Evolutionary conservation across 305 asterid species (phyloP).

Genomic region (Petunia hybrid): DNA sequence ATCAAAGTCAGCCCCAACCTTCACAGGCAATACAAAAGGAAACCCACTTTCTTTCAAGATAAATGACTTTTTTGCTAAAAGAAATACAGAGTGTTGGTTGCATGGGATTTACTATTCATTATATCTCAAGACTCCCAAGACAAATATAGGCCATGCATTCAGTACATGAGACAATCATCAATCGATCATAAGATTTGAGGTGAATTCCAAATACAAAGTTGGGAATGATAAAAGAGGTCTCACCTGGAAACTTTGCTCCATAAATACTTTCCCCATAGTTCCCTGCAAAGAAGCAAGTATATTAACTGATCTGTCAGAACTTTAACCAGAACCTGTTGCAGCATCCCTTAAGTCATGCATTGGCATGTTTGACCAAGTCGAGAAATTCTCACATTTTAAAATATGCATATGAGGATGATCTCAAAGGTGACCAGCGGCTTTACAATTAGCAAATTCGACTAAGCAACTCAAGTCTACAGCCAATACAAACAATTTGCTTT

Average conservation of each 20-base stretch:
- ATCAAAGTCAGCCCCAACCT: conserved; percentile 90
- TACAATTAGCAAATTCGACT: conserved; percentile 23
- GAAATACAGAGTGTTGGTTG: conserved; percentile 48
- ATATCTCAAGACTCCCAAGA: conserved; percentile 11
- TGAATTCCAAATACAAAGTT: neutral
- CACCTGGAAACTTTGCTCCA: conserved; percentile 52
- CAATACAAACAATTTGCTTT: too few relatives aligned
- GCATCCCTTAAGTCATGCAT: neutral
- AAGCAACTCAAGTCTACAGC: too few relatives aligned
- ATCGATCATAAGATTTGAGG: conserved; percentile 2
- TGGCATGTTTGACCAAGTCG: neutral
- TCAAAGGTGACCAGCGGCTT: conserved; percentile 4
- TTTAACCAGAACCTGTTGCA: conserved; percentile 10
- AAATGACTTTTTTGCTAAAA: conserved; percentile 50
- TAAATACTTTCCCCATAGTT: conserved; percentile 42
- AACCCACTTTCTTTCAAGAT: conserved; percentile 83
- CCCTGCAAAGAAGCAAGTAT: conserved; percentile 37
- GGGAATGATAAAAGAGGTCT: conserved; percentile 28
- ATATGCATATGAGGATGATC: neutral
- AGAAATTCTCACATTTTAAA: neutral
- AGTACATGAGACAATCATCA: conserved; percentile 7
- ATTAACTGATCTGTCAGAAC: conserved; percentile 12
- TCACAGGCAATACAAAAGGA: conserved; percentile 91
- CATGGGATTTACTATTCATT: conserved; percentile 27
- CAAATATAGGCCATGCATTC: neutral